phyloP scores from a whole-genome alignment of 768 basidiomycete genomes.

The Pholiota microspora region DNA sequence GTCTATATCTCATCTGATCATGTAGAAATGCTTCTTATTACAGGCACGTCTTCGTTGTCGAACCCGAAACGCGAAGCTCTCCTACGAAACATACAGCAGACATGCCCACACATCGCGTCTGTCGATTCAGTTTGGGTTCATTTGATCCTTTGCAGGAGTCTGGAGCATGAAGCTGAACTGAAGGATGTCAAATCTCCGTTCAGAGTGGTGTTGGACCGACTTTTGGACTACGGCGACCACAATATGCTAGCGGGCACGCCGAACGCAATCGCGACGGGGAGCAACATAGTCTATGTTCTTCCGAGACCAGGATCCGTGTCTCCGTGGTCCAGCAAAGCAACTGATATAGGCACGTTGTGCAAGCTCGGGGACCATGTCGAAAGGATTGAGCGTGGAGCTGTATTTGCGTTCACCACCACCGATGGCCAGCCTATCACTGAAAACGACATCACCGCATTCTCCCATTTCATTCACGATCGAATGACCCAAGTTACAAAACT shows the following conservation, averaged over 20 bases:
- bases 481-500: constrained; percentile 88
- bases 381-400: constrained; percentile 83
- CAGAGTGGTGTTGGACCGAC: constrained; percentile 56
- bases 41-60: constrained; percentile 77
- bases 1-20: constrained; percentile 1
- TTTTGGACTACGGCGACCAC: constrained; percentile 87
- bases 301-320: constrained; percentile 92
- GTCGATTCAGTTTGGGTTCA: constrained; percentile 88
- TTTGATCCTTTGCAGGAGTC: constrained; percentile 64
- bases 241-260: constrained; percentile 46
- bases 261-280: constrained; percentile 29
- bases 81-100: constrained; percentile 54
- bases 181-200: constrained; percentile 38
- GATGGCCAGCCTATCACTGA: constrained; percentile 39
- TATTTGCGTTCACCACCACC: constrained; percentile 57
- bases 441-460: constrained; percentile 50
- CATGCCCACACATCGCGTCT: constrained; percentile 51
- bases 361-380: constrained; percentile 70
- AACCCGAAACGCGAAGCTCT: constrained; percentile 66
- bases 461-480: constrained; percentile 84
- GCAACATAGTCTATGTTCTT: constrained; percentile 65
- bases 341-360: constrained; percentile 90
- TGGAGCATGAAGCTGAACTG: constrained; percentile 46
- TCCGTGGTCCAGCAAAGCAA: constrained; percentile 99
- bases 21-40: constrained; percentile 68